Evolutionary conservation across 306 rosid species (phyloP).

Genomic region (Amphicarpaea edgeworthii): DNA sequence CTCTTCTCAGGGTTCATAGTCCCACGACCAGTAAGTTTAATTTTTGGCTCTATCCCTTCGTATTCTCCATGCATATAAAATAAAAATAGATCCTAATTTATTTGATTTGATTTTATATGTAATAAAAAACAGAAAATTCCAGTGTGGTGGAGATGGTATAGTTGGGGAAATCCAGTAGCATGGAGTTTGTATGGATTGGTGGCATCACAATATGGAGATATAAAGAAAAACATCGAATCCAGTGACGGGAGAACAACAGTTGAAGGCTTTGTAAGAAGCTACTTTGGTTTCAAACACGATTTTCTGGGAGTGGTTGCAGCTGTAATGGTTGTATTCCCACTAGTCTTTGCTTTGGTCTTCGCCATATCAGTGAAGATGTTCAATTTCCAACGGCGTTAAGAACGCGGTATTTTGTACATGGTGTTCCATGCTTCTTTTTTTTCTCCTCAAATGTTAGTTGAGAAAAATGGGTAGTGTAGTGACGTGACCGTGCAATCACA

Average conservation of each 20-base stretch:
- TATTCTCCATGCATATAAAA: background rate
- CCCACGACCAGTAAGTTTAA: conserved; percentile 63
- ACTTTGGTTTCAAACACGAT: conserved; percentile 61
- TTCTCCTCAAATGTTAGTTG: no score
- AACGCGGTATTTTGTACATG: background rate
- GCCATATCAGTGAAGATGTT: conserved; percentile 47
- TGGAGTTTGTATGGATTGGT: conserved; percentile 73
- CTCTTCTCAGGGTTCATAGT: conserved; percentile 67
- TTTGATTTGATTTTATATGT: no score
- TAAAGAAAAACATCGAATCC: conserved; percentile 36
- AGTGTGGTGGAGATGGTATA: conserved; percentile 70
- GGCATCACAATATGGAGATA: conserved; percentile 64
- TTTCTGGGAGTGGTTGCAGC: conserved; percentile 56
- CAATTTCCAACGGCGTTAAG: conserved; percentile 53
- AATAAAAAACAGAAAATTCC: conserved; percentile 60
- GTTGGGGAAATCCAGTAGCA: conserved; percentile 62
- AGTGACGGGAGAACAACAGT: conserved; percentile 37
- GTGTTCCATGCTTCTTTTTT: background rate
- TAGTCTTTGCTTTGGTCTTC: conserved; percentile 48
- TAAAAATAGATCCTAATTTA: no score
- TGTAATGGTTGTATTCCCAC: conserved; percentile 40
- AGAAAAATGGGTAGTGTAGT: no score
- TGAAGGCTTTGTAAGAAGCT: conserved; percentile 43
- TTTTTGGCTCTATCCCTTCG: conserved; percentile 25
- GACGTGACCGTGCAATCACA: no score